phyloP scores from a whole-genome alignment of 129 eudicot species.

The Erigeron canadensis region DNA sequence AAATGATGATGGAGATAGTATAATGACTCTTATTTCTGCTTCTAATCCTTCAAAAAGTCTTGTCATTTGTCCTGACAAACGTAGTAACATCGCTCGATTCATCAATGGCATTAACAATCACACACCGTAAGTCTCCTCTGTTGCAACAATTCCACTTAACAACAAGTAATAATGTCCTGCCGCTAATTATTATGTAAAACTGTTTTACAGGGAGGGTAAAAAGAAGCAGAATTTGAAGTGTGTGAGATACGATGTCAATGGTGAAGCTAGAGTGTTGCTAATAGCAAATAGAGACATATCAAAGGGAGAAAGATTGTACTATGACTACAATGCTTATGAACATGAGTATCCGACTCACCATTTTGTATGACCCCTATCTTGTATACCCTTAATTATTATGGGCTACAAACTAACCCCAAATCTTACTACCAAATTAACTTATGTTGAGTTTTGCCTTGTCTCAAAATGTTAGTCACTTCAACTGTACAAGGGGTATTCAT shows the following conservation, averaged over 20 bases:
- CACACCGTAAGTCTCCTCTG: constrained; percentile 52
- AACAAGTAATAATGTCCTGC: no score
- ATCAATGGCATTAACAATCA: constrained; percentile 96
- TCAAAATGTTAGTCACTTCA: no score
- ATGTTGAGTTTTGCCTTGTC: no score
- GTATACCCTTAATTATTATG: no score
- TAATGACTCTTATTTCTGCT: constrained; percentile 84
- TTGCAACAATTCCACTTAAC: not conserved
- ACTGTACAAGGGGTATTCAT: no score
- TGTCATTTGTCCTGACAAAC: constrained; percentile 90
- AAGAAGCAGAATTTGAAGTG: constrained; percentile 96
- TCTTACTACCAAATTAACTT: no score
- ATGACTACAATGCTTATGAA: constrained; percentile 92
- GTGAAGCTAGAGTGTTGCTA: constrained; percentile 77
- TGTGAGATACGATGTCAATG: constrained; percentile 76
- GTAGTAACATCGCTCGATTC: constrained; percentile 85
- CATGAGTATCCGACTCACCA: constrained; percentile 91
- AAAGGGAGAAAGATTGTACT: constrained; percentile 85
- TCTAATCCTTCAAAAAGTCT: constrained; percentile 62
- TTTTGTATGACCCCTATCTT: constrained; percentile 51
- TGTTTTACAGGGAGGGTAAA: constrained; percentile 77
- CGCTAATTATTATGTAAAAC: not conserved
- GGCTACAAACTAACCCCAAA: not conserved
- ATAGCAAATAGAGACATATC: constrained; percentile 79
- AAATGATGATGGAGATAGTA: constrained; percentile 89